Evolutionary conservation across 192 early-diverging fungal species (phyloP).

Genomic region (Coemansia sp.): DNA sequence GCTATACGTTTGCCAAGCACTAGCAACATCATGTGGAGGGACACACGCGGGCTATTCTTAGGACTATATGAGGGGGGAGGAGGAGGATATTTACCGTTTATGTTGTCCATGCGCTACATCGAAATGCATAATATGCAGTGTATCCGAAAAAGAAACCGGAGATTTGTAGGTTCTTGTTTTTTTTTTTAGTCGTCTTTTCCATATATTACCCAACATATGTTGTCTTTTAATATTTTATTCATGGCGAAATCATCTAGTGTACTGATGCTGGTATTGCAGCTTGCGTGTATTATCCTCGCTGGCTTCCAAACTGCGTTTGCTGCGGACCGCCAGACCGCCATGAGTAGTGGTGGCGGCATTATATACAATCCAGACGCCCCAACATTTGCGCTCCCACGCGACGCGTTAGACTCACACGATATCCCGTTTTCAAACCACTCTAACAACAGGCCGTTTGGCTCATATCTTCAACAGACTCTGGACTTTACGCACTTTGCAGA

Average conservation of each 20-base stretch:
- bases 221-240: too few relatives aligned
- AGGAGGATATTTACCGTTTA: too few relatives aligned
- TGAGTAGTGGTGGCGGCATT: slow-evolving; percentile 13
- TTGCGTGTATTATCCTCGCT: neutral
- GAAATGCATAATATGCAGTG: neutral
- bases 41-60: neutral
- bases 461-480: slow-evolving; percentile 65
- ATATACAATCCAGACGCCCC: slow-evolving; percentile 45
- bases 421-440: slow-evolving; percentile 58
- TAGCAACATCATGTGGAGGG: neutral
- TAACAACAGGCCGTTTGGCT: slow-evolving; percentile 28
- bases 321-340: neutral
- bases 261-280: neutral
- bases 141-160: neutral
- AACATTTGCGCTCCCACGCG: slow-evolving; percentile 31
- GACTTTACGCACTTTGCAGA: slow-evolving; percentile 60
- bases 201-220: neutral
- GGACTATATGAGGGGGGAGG: too few relatives aligned
- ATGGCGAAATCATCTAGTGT: neutral
- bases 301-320: neutral
- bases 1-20: slow-evolving; percentile 35
- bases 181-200: neutral
- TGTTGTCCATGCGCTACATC: neutral
- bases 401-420: slow-evolving; percentile 44
- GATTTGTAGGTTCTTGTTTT: neutral